phyloP scores from a whole-genome alignment of 306 rosid species.

The Malus sylvestris region DNA sequence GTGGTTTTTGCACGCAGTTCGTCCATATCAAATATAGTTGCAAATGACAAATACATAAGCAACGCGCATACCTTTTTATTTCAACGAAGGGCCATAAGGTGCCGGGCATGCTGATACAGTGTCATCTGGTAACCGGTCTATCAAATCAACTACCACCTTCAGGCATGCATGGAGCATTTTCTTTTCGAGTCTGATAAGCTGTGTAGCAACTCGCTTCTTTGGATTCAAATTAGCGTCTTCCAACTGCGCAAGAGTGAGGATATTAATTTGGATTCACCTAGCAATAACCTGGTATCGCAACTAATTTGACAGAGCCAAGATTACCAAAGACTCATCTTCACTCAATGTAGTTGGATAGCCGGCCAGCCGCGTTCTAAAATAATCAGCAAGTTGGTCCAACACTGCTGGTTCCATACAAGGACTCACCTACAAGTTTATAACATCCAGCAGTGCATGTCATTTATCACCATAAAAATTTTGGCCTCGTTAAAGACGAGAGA shows the following conservation, averaged over 20 bases:
- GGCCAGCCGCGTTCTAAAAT: constrained; percentile 69
- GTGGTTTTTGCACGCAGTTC: neutral
- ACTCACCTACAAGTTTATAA: constrained; percentile 49
- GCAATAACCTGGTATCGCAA: neutral
- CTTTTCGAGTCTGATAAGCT: constrained; percentile 69
- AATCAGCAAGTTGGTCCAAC: constrained; percentile 77
- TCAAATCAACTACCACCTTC: constrained; percentile 52
- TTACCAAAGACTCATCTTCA: constrained; percentile 84
- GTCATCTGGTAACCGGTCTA: constrained; percentile 66
- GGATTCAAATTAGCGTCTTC: constrained; percentile 61
- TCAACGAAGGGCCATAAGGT: constrained; percentile 71
- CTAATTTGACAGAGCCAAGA: neutral
- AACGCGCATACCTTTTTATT: constrained; percentile 36
- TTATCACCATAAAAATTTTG: neutral
- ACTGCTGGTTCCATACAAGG: constrained; percentile 95
- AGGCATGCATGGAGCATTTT: constrained; percentile 87
- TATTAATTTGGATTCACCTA: constrained; percentile 13
- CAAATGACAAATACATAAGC: neutral
- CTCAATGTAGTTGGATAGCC: constrained; percentile 84
- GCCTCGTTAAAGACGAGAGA: neutral
- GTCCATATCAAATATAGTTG: constrained; percentile 2
- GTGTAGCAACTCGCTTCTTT: constrained; percentile 82
- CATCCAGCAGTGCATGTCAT: neutral
- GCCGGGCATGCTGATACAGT: constrained; percentile 85
- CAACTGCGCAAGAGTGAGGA: constrained; percentile 43